A percentile compares a stretch with the other conserved stretches of the same genome.
Conservation (phyloP, 108 stramenopile species). For the Craspedostauros australis region DNA sequence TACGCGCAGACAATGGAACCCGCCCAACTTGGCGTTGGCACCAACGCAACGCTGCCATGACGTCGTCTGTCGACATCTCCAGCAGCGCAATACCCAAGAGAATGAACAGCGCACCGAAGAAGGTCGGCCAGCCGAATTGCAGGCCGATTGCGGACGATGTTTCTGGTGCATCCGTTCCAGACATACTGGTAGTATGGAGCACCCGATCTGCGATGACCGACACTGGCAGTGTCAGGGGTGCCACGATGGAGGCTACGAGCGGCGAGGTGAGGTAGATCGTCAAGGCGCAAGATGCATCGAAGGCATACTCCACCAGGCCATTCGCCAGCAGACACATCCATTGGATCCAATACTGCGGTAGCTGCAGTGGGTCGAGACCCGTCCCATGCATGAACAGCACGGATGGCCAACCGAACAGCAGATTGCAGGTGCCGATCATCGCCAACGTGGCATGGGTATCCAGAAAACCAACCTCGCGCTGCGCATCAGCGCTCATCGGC, state of each 20-base stretch:
- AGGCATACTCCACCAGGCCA: slow-evolving; percentile 27
- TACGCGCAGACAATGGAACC: no score
- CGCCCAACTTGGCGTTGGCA: no score
- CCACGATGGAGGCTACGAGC: slow-evolving; percentile 5
- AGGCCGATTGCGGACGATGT: no score
- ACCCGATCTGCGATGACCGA: slow-evolving; percentile 6
- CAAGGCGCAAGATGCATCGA: slow-evolving; percentile 22
- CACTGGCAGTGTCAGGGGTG: slow-evolving; percentile 25
- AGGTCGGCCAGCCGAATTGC: no score
- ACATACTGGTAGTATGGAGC: not conserved
- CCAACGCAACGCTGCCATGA: no score
- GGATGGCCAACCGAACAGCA: slow-evolving; percentile 15
- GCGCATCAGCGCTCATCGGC: not conserved
- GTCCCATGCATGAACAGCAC: slow-evolving; percentile 7
- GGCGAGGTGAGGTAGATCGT: slow-evolving; percentile 27
- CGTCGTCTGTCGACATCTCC: no score
- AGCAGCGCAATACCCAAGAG: not conserved
- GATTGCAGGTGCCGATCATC: slow-evolving; percentile 21
- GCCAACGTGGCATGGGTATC: slow-evolving; percentile 27
- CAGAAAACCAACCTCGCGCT: slow-evolving; percentile 2
- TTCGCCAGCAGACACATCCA: slow-evolving; percentile 1
- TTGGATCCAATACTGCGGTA: not conserved
- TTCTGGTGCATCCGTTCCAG: not conserved
- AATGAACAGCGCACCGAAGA: not conserved
- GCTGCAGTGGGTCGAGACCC: slow-evolving; percentile 11